Conservation (phyloP, 2,329 filamentous ascomycete species). For the Aspergillus arachidicola region DNA sequence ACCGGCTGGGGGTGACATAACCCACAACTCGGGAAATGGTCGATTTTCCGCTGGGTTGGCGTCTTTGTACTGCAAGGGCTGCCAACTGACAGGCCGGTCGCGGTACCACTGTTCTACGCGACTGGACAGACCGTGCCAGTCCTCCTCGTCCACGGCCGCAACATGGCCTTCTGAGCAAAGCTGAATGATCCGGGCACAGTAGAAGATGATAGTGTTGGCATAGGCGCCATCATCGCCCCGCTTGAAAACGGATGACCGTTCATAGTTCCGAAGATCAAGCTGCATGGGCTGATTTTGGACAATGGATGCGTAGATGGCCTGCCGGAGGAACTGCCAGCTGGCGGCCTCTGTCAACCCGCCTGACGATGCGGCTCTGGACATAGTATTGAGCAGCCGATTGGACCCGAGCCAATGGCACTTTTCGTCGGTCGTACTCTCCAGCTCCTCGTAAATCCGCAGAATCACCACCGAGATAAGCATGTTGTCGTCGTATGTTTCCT, state of each 20-base stretch:
- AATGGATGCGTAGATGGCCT: conserved; percentile 46
- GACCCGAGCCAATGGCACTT: conserved; percentile 43
- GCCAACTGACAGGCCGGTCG: conserved; percentile 34
- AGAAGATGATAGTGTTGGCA: conserved; percentile 42
- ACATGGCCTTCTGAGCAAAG: conserved; percentile 26
- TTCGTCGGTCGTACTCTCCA: conserved; percentile 35
- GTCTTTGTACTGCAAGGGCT: conserved; percentile 35
- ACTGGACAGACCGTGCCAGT: conserved; percentile 28
- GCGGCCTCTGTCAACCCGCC: conserved; percentile 45
- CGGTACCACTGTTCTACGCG: conserved; percentile 35
- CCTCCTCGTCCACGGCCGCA: conserved; percentile 22
- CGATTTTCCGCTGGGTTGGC: conserved; percentile 24
- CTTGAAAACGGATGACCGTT: conserved; percentile 40
- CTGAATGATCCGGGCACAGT: conserved; percentile 44
- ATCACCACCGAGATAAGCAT: conserved; percentile 54
- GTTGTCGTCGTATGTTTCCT: conserved; percentile 49
- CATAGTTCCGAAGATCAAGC: conserved; percentile 42
- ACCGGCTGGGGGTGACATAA: conserved; percentile 39
- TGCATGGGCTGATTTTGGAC: conserved; percentile 41
- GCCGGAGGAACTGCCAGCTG: conserved; percentile 46
- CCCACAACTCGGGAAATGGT: conserved; percentile 41
- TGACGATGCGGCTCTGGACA: conserved; percentile 43
- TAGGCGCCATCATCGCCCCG: conserved; percentile 42
- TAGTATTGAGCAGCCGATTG: conserved; percentile 41
- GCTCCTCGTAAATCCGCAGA: conserved; percentile 53